phyloP scores from a whole-genome alignment of 768 basidiomycete species.

The Coprinellus aureogranulatus region DNA sequence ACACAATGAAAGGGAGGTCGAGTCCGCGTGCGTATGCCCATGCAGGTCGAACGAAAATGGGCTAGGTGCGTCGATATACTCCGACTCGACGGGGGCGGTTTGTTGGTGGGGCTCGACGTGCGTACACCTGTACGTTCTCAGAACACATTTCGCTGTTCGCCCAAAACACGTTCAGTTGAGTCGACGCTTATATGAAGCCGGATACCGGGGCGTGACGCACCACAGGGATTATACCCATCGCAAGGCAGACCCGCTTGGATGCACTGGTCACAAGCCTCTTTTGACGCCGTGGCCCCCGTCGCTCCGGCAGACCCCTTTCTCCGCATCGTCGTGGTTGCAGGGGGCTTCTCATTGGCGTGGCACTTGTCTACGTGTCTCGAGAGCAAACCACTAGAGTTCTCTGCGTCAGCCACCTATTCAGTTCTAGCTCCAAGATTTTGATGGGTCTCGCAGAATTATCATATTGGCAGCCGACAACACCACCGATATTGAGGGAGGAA shows the following conservation, averaged over 20 bases:
- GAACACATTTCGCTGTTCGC: constrained; percentile 78
- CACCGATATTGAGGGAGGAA: constrained; percentile 8
- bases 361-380: constrained; percentile 88
- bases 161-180: constrained; percentile 23
- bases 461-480: neutral
- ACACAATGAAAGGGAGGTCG: too few relatives aligned
- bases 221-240: constrained; percentile 76
- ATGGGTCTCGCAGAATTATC: constrained; percentile 8
- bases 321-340: constrained; percentile 41
- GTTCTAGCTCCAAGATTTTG: constrained; percentile 10
- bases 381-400: constrained; percentile 63
- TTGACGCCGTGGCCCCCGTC: constrained; percentile 72
- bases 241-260: constrained; percentile 73
- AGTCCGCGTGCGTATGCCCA: too few relatives aligned
- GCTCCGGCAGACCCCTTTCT: constrained; percentile 66
- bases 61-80: too few relatives aligned
- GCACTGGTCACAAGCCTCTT: constrained; percentile 85
- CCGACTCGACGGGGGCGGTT: constrained; percentile 74
- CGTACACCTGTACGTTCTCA: constrained; percentile 71
- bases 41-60: too few relatives aligned
- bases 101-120: constrained; percentile 82
- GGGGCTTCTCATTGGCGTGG: constrained; percentile 71
- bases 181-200: neutral
- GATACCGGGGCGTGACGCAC: constrained; percentile 38
- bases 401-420: neutral